Conservation (phyloP, 169 alveolate genomes). For the Plasmodium coatneyi region DNA sequence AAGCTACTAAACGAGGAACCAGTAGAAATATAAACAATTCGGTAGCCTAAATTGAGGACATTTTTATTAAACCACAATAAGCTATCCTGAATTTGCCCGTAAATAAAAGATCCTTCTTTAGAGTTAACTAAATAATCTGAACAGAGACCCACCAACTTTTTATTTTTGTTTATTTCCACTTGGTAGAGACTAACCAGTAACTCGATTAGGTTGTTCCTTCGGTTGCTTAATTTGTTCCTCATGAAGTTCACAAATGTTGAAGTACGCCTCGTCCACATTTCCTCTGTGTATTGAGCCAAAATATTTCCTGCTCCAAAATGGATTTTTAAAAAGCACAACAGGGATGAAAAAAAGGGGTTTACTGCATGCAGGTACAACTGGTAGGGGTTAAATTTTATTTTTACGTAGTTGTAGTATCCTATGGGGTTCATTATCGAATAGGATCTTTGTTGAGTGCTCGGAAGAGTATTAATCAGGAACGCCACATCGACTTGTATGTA, state of each 20-base stretch:
- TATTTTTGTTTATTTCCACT: conserved; percentile 34
- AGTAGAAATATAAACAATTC: conserved; percentile 52
- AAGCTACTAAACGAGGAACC: conserved; percentile 72
- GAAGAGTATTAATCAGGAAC: conserved; percentile 62
- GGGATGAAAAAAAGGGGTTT: neutral
- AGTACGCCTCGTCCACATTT: neutral
- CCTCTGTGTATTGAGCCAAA: neutral
- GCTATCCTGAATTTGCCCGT: conserved; percentile 48
- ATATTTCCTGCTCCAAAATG: conserved; percentile 1
- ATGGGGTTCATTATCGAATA: conserved; percentile 47
- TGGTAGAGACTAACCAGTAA: conserved; percentile 52
- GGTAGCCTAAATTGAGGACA: conserved; percentile 26
- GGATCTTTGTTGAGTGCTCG: conserved; percentile 32
- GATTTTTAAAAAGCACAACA: neutral
- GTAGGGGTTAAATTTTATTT: conserved; percentile 17
- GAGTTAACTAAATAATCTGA: conserved; percentile 54
- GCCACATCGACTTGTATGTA: conserved; percentile 32
- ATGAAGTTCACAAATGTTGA: neutral
- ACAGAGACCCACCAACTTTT: conserved; percentile 56
- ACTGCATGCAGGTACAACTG: conserved; percentile 7
- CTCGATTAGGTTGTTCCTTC: conserved; percentile 15
- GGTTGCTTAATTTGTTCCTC: neutral
- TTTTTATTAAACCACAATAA: conserved; percentile 41
- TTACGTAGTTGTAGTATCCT: neutral
- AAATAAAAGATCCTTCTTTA: conserved; percentile 37